Evolutionary conservation across 768 basidiomycete species (phyloP).

Genomic region (Serendipita sp.): DNA sequence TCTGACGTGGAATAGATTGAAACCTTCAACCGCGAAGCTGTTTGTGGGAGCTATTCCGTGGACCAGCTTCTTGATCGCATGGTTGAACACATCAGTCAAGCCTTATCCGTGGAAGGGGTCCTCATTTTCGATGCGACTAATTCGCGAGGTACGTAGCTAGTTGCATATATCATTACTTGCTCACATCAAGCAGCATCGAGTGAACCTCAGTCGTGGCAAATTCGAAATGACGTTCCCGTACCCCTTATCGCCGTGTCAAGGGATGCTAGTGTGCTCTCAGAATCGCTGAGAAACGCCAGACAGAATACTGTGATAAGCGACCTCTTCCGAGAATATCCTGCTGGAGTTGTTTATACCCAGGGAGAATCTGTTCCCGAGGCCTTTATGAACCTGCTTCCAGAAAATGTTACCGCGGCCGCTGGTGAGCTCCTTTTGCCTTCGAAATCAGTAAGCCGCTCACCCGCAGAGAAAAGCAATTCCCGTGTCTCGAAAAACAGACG

Average conservation of each 20-base stretch:
- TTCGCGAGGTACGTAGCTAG: background rate
- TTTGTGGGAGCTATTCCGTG: background rate
- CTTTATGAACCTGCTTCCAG: background rate
- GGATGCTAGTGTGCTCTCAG: background rate
- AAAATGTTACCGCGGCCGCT: background rate
- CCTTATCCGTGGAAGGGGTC: background rate
- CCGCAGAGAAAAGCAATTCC: background rate
- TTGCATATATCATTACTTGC: background rate
- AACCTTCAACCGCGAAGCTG: slow-evolving; percentile 2
- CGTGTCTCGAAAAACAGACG: background rate
- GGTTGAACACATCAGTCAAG: background rate
- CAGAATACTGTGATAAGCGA: background rate
- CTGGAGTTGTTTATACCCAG: background rate
- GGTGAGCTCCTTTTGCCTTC: background rate
- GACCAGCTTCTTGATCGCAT: background rate
- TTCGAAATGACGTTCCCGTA: background rate
- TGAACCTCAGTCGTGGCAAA: background rate
- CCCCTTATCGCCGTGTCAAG: background rate
- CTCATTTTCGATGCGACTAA: background rate
- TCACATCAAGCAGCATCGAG: background rate
- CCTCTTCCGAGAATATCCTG: background rate
- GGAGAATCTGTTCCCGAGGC: background rate
- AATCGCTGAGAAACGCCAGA: background rate
- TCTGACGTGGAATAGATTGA: background rate
- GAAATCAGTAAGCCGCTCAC: background rate